These are phyloP conservation scores for Aquanectria penicillioides DNA, from an alignment of 2,329 filamentous ascomycete genomes.

Conservation along the genomic window DNA sequence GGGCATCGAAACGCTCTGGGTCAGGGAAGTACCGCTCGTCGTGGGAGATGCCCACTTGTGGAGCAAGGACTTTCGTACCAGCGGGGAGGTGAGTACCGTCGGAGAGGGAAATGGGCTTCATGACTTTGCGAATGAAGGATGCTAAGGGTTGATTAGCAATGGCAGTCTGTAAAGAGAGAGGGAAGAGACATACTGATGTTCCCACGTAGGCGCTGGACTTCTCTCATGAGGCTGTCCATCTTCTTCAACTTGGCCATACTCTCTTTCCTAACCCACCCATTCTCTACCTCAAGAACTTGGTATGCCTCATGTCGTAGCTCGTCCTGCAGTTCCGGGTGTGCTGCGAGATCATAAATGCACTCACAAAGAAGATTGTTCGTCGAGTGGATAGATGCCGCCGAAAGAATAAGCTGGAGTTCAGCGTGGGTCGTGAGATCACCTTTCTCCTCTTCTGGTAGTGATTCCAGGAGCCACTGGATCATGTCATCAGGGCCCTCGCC, in stretches of 20 bases:
- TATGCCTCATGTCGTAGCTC: conserved; percentile 60
- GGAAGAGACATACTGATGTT: conserved; percentile 52
- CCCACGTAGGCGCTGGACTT: conserved; percentile 51
- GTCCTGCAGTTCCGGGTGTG: conserved; percentile 57
- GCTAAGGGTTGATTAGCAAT: conserved; percentile 43
- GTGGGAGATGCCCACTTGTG: conserved; percentile 52
- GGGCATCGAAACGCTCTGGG: conserved; percentile 57
- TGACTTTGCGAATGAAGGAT: conserved; percentile 57
- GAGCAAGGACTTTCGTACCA: conserved; percentile 54
- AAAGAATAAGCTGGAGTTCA: conserved; percentile 56
- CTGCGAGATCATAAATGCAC: conserved; percentile 60
- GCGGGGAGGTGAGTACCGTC: conserved; percentile 55
- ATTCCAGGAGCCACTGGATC: conserved; percentile 57
- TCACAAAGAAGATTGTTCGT: conserved; percentile 58
- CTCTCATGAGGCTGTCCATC: conserved; percentile 61
- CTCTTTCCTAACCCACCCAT: conserved; percentile 54
- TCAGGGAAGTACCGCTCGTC: conserved; percentile 53
- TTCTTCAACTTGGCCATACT: conserved; percentile 56
- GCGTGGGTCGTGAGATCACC: conserved; percentile 51
- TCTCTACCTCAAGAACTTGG: conserved; percentile 52
- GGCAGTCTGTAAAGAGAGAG: background rate
- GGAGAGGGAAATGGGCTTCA: conserved; percentile 56
- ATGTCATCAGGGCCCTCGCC: conserved; percentile 53
- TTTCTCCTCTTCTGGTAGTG: conserved; percentile 51
- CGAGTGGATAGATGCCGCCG: conserved; percentile 57